A percentile compares a stretch with the other conserved stretches of the same genome.
Evolutionary conservation across 202 grass and related monocot species (phyloP).

Genomic region (Setaria italica): DNA sequence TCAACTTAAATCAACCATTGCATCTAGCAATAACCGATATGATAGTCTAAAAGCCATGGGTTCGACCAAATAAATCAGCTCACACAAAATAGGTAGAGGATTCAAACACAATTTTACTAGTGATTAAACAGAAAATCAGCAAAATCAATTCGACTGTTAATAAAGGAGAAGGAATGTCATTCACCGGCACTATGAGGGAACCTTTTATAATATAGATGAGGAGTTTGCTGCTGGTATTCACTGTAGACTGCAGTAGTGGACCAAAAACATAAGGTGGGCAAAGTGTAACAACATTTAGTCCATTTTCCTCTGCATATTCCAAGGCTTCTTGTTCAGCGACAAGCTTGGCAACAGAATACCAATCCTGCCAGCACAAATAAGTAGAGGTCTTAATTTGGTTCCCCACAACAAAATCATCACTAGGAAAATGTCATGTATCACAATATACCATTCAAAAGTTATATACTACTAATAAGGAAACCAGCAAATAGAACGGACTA

Average conservation of each 20-base stretch:
- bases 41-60: too few relatives aligned
- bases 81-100: too few relatives aligned
- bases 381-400: background rate
- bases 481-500: background rate
- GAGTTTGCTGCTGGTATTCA: slow-evolving; percentile 53
- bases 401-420: background rate
- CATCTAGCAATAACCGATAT: too few relatives aligned
- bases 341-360: slow-evolving; percentile 54
- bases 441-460: background rate
- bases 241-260: slow-evolving; percentile 50
- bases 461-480: background rate
- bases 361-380: slow-evolving; percentile 45
- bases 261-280: slow-evolving; percentile 58
- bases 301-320: slow-evolving; percentile 41
- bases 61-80: too few relatives aligned
- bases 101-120: background rate
- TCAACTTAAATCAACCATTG: too few relatives aligned
- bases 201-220: slow-evolving; percentile 59
- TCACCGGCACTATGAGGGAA: background rate
- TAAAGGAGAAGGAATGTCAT: background rate
- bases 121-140: background rate
- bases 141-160: background rate
- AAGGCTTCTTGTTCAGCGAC: slow-evolving; percentile 44
- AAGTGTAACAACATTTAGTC: slow-evolving; percentile 48
- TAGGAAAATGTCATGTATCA: background rate